Conservation (phyloP, 305 asterid genomes). For the Withania somnifera region DNA sequence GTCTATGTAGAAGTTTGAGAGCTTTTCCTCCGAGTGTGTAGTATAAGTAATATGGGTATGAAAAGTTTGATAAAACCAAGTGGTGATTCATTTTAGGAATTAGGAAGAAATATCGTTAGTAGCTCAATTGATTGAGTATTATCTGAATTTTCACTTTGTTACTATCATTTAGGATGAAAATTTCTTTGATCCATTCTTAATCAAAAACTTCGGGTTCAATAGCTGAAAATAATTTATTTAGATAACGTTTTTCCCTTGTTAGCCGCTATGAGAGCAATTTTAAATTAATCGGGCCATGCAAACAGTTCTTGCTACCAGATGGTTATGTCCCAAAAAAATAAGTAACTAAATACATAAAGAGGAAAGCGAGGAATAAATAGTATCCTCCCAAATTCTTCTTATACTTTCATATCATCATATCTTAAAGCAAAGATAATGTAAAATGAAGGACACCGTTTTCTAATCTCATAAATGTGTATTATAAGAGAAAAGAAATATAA, state of each 20-base stretch:
- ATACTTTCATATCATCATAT: neutral
- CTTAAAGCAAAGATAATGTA: neutral
- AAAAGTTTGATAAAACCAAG: neutral
- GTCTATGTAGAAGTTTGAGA: no score
- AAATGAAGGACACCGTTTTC: neutral
- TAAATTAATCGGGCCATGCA: neutral
- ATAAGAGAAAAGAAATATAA: neutral
- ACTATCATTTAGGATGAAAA: no score
- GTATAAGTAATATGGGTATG: no score
- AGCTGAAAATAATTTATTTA: no score
- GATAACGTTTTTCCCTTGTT: neutral
- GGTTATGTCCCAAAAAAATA: neutral
- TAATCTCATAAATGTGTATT: neutral
- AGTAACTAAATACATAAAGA: neutral
- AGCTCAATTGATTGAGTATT: no score
- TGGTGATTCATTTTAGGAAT: neutral
- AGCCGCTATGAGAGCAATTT: neutral
- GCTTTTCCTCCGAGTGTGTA: no score
- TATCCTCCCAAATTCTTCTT: neutral
- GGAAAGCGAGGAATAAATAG: neutral
- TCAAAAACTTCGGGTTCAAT: no score
- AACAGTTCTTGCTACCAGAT: neutral
- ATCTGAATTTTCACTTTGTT: no score
- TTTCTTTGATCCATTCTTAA: no score
- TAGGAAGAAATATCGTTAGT: no score